phyloP scores from a whole-genome alignment of 148 eudicot species.

The Amaranthus hypochondriacus region DNA sequence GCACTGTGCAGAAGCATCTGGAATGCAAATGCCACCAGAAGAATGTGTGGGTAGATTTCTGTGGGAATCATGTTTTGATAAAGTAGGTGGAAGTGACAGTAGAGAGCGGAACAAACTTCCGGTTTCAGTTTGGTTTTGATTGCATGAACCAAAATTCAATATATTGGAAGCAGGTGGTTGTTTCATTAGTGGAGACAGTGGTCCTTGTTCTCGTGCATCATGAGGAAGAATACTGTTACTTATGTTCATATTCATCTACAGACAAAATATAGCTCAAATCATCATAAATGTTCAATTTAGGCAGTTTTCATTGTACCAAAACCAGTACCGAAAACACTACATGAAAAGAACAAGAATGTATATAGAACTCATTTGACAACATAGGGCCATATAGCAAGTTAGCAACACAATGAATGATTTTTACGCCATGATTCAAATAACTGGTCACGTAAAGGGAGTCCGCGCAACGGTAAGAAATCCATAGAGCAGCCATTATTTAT shows the following conservation, averaged over 20 bases:
- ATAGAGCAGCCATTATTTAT: neutral
- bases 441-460: neutral
- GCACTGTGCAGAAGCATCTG: slow-evolving; percentile 18
- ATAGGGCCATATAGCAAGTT: neutral
- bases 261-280: slow-evolving; percentile 14
- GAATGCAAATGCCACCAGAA: slow-evolving; percentile 14
- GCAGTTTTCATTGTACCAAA: neutral
- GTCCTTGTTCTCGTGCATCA: slow-evolving; percentile 30
- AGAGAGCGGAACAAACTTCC: slow-evolving; percentile 41
- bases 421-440: neutral
- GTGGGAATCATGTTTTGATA: slow-evolving; percentile 31
- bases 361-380: slow-evolving; percentile 4
- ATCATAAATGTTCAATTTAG: slow-evolving; percentile 2
- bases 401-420: neutral
- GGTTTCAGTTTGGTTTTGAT: slow-evolving; percentile 29
- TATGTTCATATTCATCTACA: slow-evolving; percentile 31
- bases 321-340: slow-evolving; percentile 3
- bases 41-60: slow-evolving; percentile 27
- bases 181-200: slow-evolving; percentile 23
- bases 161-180: slow-evolving; percentile 23
- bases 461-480: neutral
- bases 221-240: slow-evolving; percentile 21
- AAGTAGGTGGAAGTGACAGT: slow-evolving; percentile 38
- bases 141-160: slow-evolving; percentile 31
- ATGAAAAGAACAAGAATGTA: slow-evolving; percentile 8